Percentiles rank a stretch among this genome's conserved stretches.
phyloP scores from a whole-genome alignment of 495 filamentous ascomycete genomes.

The Xylaria curta region DNA sequence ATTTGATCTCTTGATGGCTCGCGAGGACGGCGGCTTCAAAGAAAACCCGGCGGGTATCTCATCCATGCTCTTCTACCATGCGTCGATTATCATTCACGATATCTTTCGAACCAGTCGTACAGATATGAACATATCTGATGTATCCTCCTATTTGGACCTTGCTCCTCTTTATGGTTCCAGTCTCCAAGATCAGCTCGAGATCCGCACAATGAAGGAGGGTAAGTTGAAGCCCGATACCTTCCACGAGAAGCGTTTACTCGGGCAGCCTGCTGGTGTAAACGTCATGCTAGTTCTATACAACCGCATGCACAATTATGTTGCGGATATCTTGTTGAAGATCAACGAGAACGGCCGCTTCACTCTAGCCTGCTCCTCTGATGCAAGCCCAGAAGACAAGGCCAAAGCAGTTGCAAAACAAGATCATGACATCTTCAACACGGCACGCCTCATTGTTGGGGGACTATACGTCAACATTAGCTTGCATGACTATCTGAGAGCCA shows the following conservation, averaged over 20 bases:
- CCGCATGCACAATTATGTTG: constrained; percentile 77
- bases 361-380: constrained; percentile 42
- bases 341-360: constrained; percentile 64
- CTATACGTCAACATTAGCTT: constrained; percentile 79
- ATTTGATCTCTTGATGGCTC: constrained; percentile 75
- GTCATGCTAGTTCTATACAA: constrained; percentile 71
- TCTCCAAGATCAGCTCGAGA: constrained; percentile 66
- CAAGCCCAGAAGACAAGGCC: constrained; percentile 51
- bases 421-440: constrained; percentile 81
- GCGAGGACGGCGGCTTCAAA: constrained; percentile 60
- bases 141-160: constrained; percentile 82
- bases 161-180: constrained; percentile 82
- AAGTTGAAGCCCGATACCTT: constrained; percentile 82
- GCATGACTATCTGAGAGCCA: constrained; percentile 80
- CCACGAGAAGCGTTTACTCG: constrained; percentile 70
- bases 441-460: constrained; percentile 73
- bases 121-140: constrained; percentile 49
- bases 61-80: constrained; percentile 83
- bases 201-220: constrained; percentile 76
- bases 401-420: constrained; percentile 65
- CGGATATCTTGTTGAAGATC: constrained; percentile 67
- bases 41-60: constrained; percentile 77
- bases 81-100: constrained; percentile 84
- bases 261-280: constrained; percentile 78
- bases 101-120: constrained; percentile 48